These are phyloP conservation scores for Trypanosoma scelopori DNA, from an alignment of 208 protist genomes.

Conservation along the genomic window DNA sequence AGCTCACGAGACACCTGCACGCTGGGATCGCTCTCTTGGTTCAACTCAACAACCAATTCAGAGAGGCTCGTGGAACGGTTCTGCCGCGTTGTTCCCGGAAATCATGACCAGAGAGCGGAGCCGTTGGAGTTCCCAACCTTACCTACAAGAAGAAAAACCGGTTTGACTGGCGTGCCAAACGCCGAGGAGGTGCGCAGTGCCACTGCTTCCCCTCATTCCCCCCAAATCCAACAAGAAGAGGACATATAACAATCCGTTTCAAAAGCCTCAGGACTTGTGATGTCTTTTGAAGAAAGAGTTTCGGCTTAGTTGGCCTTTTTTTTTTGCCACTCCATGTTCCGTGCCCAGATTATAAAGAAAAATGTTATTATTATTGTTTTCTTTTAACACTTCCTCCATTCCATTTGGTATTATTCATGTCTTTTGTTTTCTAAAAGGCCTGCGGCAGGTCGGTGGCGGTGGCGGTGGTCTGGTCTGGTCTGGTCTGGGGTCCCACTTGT, in stretches of 20 bases:
- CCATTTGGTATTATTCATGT: too few relatives aligned
- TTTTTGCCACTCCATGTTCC: too few relatives aligned
- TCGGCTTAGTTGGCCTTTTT: too few relatives aligned
- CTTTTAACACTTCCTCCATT: too few relatives aligned
- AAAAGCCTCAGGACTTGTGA: too few relatives aligned
- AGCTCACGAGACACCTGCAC: constrained; percentile 16
- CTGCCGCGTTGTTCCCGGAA: not conserved
- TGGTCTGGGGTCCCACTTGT: too few relatives aligned
- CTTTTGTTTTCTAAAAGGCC: too few relatives aligned
- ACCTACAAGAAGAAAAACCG: not conserved
- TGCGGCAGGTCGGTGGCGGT: too few relatives aligned
- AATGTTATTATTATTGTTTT: too few relatives aligned
- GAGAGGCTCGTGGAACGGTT: not conserved
- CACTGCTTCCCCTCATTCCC: not conserved
- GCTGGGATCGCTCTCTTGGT: constrained; percentile 13
- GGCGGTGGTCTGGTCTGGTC: too few relatives aligned
- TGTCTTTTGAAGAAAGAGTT: too few relatives aligned
- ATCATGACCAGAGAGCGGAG: not conserved
- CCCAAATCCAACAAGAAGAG: not conserved
- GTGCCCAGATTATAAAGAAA: too few relatives aligned
- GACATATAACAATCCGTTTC: not conserved
- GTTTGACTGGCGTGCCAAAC: not conserved
- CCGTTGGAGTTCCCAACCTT: not conserved
- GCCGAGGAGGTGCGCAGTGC: not conserved
- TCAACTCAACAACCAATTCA: not conserved